A percentile compares a stretch with the other conserved stretches of the same genome.
Conservation (phyloP, 2,329 filamentous ascomycete species). For the Trichoderma sp. region DNA sequence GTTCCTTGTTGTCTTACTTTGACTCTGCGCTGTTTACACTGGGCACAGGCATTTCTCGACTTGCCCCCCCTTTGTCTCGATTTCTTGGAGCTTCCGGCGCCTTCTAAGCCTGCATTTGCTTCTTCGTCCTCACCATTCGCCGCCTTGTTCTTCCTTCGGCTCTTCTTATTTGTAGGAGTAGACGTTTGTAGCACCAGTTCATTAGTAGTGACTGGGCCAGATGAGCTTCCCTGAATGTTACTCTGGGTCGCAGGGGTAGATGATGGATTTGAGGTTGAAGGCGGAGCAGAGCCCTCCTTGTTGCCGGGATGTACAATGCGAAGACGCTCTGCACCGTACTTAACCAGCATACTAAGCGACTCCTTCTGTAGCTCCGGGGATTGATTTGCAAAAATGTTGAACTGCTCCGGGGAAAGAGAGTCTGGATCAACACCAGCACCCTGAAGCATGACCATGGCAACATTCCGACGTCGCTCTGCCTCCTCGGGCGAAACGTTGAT, state of each 20-base stretch:
- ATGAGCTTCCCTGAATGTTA: constrained; percentile 25
- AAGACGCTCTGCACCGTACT: constrained; percentile 56
- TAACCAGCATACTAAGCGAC: constrained; percentile 55
- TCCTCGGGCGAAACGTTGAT: constrained; percentile 45
- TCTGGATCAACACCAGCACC: constrained; percentile 50
- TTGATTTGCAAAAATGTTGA: constrained; percentile 60
- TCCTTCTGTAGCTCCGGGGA: constrained; percentile 53
- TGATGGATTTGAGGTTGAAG: constrained; percentile 30
- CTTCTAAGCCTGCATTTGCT: constrained; percentile 2
- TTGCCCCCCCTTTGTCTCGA: constrained; percentile 29
- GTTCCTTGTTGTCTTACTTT: constrained; percentile 36
- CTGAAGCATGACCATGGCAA: constrained; percentile 47
- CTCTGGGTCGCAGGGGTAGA: constrained; percentile 24
- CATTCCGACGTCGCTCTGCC: constrained; percentile 48
- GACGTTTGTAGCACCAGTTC: constrained; percentile 32
- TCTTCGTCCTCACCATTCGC: neutral
- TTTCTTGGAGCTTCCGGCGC: constrained; percentile 16
- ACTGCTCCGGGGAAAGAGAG: constrained; percentile 54
- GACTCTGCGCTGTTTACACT: constrained; percentile 36
- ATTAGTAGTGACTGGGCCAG: constrained; percentile 33
- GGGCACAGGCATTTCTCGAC: constrained; percentile 37
- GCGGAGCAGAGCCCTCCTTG: constrained; percentile 31
- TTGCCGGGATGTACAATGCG: constrained; percentile 55
- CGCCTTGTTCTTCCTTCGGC: neutral
- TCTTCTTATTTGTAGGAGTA: constrained; percentile 19